phyloP scores from a whole-genome alignment of 163 green algal species.

The Coccomyxa subellipsoidea region DNA sequence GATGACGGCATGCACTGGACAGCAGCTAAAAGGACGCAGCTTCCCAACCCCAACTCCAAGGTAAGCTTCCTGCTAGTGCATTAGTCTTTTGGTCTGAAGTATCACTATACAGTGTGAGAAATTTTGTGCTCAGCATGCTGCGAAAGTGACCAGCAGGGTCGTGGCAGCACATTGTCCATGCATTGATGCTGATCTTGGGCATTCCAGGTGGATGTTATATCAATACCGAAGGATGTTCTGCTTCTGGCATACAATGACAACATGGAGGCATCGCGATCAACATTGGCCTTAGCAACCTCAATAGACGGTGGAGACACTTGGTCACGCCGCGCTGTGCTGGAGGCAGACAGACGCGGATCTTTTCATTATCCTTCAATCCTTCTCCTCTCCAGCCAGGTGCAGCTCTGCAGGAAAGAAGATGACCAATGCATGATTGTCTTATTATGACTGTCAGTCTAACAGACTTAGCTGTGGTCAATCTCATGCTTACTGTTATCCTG shows the following conservation, averaged over 20 bases:
- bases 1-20: conserved; percentile 13
- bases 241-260: conserved; percentile 21
- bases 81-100: no score
- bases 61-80: background rate
- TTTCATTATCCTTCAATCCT: conserved; percentile 27
- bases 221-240: background rate
- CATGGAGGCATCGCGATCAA: background rate
- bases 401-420: background rate
- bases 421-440: conserved; percentile 7
- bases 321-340: conserved; percentile 1
- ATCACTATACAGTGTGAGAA: no score
- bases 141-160: no score
- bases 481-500: no score
- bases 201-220: conserved; percentile 17
- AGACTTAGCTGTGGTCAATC: no score
- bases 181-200: no score
- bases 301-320: conserved; percentile 14
- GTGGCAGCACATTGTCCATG: no score
- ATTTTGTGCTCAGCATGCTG: no score
- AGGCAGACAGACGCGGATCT: conserved; percentile 3
- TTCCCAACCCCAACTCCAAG: conserved; percentile 28
- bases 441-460: no score
- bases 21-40: background rate
- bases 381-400: background rate
- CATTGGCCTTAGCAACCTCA: conserved; percentile 13